A percentile compares a stretch with the other conserved stretches of the same genome.
Conservation (phyloP, 2,329 filamentous ascomycete species). For the Apiospora marii region DNA sequence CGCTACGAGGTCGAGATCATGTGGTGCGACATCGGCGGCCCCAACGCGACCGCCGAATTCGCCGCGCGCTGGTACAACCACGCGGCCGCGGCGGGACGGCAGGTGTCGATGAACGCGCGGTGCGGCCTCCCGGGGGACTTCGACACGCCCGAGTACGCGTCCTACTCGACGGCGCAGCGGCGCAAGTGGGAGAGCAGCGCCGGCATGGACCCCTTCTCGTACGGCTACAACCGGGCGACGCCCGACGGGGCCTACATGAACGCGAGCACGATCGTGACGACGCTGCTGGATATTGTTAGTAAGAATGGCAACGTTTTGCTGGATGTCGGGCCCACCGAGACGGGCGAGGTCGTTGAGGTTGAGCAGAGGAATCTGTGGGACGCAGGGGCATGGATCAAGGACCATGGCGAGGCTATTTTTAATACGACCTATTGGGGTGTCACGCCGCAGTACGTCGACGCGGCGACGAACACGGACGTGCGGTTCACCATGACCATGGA, state of each 20-base stretch:
- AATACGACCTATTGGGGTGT: slow-evolving; percentile 58
- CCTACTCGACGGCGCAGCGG: slow-evolving; percentile 56
- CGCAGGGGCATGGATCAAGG: slow-evolving; percentile 62
- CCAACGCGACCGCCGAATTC: slow-evolving; percentile 52
- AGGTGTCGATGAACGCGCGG: slow-evolving; percentile 63
- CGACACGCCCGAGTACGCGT: slow-evolving; percentile 66
- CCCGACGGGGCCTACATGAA: slow-evolving; percentile 59
- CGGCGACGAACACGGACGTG: slow-evolving; percentile 41
- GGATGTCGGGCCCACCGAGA: slow-evolving; percentile 62
- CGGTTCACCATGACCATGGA: slow-evolving; percentile 60
- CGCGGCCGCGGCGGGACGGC: slow-evolving; percentile 47
- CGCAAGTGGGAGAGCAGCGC: slow-evolving; percentile 68
- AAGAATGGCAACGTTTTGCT: slow-evolving; percentile 58
- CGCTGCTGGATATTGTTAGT: slow-evolving; percentile 42
- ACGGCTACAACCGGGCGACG: slow-evolving; percentile 67
- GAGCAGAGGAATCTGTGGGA: slow-evolving; percentile 56
- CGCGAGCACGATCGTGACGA: slow-evolving; percentile 54
- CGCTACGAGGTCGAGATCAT: slow-evolving; percentile 55
- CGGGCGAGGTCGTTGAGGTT: slow-evolving; percentile 60
- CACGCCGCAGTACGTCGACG: slow-evolving; percentile 34
- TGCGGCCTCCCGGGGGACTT: slow-evolving; percentile 65
- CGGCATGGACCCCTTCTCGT: slow-evolving; percentile 67
- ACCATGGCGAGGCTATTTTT: slow-evolving; percentile 62
- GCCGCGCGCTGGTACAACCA: slow-evolving; percentile 52
- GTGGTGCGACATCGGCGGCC: slow-evolving; percentile 57